phyloP scores from a whole-genome alignment of 108 stramenopile species.

The Ochromonas danica region DNA sequence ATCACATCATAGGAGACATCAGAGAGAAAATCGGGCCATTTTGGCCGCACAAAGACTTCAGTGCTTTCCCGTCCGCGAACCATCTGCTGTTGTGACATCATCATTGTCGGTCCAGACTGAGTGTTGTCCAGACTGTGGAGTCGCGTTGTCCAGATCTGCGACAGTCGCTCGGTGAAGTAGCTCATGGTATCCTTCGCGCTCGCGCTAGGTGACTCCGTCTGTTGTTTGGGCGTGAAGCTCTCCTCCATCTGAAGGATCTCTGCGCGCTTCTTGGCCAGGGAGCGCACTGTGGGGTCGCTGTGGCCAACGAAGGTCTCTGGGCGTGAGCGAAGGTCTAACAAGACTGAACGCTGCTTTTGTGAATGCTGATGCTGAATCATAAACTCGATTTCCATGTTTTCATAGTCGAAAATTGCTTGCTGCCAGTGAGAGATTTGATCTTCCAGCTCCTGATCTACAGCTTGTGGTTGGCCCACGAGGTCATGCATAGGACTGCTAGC shows the following conservation, averaged over 20 bases:
- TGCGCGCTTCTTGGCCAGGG: neutral
- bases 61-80: no score
- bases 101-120: neutral
- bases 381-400: neutral
- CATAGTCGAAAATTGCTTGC: constrained; percentile 6
- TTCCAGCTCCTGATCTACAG: neutral
- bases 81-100: neutral
- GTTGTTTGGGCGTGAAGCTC: neutral
- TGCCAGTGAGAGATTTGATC: constrained; percentile 24
- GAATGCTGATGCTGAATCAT: neutral
- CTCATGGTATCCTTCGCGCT: neutral
- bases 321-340: neutral
- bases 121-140: neutral
- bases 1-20: constrained; percentile 27
- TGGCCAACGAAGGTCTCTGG: neutral
- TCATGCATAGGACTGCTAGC: no score
- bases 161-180: neutral
- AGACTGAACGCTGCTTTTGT: no score
- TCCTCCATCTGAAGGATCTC: constrained; percentile 2
- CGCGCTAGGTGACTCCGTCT: neutral
- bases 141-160: neutral
- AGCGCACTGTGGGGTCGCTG: neutral
- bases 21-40: constrained; percentile 4
- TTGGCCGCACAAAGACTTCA: neutral
- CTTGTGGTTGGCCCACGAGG: neutral